These are phyloP conservation scores for Globisporangium polare DNA, from an alignment of 352 stramenopile genomes.

Conservation along the genomic window DNA sequence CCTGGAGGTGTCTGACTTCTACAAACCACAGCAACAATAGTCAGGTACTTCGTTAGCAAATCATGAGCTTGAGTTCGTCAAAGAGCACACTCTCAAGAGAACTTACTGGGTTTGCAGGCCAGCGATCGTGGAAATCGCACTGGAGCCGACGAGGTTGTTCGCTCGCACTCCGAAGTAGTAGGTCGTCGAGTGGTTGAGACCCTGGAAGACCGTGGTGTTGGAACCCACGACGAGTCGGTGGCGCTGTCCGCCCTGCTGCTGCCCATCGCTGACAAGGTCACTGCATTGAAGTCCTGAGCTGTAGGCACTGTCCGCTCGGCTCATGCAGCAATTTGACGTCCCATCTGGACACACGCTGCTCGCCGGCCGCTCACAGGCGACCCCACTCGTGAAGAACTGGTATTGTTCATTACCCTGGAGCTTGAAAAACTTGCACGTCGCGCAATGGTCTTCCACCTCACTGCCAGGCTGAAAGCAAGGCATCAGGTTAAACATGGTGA, in stretches of 20 bases:
- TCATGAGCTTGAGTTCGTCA: not conserved
- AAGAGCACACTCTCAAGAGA: not conserved
- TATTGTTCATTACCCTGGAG: constrained; percentile 23
- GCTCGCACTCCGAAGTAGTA: constrained; percentile 58
- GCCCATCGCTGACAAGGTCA: not conserved
- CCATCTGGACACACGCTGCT: constrained; percentile 31
- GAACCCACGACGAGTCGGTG: constrained; percentile 24
- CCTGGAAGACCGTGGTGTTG: constrained; percentile 35
- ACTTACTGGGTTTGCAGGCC: constrained; percentile 37
- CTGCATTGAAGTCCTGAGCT: constrained; percentile 24
- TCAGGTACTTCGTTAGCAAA: too few species aligned
- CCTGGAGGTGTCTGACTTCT: constrained; percentile 35
- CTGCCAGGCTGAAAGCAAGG: constrained; percentile 26
- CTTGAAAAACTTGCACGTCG: constrained; percentile 27
- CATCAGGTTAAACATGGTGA: constrained; percentile 24
- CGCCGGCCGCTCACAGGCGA: constrained; percentile 18
- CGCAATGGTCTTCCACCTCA: constrained; percentile 18
- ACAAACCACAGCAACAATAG: not conserved
- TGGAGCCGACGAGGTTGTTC: constrained; percentile 34
- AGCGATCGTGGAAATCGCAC: constrained; percentile 23
- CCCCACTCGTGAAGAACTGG: constrained; percentile 8
- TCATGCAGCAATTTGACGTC: constrained; percentile 41
- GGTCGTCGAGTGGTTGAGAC: constrained; percentile 38
- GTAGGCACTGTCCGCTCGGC: constrained; percentile 13
- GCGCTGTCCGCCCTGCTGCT: not conserved